Evolutionary conservation across 805 yeast genomes (phyloP).

Genomic region (Tetrapisispora fleetii): DNA sequence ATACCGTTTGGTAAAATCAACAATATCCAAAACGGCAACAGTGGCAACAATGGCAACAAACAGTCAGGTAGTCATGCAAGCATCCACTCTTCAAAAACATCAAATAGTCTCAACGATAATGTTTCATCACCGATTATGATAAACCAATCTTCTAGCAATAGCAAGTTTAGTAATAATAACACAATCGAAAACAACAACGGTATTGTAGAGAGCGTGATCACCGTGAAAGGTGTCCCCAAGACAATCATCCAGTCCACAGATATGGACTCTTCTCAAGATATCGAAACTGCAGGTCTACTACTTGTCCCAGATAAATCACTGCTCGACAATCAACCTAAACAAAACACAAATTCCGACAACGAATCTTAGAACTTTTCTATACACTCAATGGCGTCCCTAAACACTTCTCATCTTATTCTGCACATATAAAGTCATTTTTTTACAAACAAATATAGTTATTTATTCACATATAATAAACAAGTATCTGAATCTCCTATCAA

Average conservation of each 20-base stretch:
- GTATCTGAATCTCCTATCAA: too few relatives aligned
- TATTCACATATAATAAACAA: too few relatives aligned
- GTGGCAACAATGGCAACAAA: neutral
- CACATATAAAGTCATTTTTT: too few relatives aligned
- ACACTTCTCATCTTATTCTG: neutral
- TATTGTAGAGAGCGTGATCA: slow-evolving; percentile 73
- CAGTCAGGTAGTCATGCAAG: neutral
- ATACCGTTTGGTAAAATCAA: slow-evolving; percentile 20
- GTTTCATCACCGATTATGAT: neutral
- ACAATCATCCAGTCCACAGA: slow-evolving; percentile 65
- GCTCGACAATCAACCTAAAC: neutral
- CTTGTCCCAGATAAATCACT: neutral
- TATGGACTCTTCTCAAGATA: neutral
- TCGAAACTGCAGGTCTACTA: neutral
- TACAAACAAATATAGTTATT: too few relatives aligned
- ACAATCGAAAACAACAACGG: slow-evolving; percentile 26
- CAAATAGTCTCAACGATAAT: neutral
- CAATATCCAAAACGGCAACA: neutral
- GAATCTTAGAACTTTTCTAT: neutral
- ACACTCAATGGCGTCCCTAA: too few relatives aligned
- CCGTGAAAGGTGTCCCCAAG: slow-evolving; percentile 74
- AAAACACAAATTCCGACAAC: neutral
- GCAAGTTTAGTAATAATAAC: slow-evolving; percentile 6
- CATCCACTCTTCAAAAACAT: neutral
- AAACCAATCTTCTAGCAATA: neutral